Base-by-base conservation (phyloP, 1,284 basidiomycete genomes). In the Cronartium ribicola region DNA sequence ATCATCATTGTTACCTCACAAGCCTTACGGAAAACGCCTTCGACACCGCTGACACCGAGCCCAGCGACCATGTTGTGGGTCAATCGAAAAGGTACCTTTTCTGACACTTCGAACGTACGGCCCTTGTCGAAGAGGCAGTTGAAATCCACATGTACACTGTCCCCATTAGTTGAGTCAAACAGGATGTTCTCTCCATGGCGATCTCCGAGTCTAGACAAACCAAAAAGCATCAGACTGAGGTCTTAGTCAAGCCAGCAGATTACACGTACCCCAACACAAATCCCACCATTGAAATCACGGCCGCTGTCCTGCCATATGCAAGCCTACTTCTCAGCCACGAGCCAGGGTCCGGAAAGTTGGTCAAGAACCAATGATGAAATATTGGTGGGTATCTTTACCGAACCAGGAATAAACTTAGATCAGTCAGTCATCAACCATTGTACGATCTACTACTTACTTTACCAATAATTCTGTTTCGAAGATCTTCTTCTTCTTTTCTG, bases 261-360 rank as follows among this genome's bases (percentile, higher is more conserved):
- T 11, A 13, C 7, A 81, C 87, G 76, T 76, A 94, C 91, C 95
- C 96, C 8, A 99, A 84, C 44, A 99, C 95, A 78, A 92, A 96
- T 22, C 96, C 96, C 37, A 98, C 92, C 90, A 99, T 98, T 3
- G 92, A 96, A 90, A 98, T 98, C 65, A 98, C 96, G 0, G 96
- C 96, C 0, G 90, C 86, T 0, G 96, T 98, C 59, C 95, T 86
- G 14, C 88, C 89, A 80, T 95, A 99, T 2, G 88, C 86, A 76
- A 92, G 83, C 37, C 96, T 88, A 80, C 90, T 91, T 2, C 89
- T 87, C 40, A 98, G 85, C 96, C 96, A 99, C 0, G 91, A 90
- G 0, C 90, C 89, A 0, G 96, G 95, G 79, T 99, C 96, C 0
- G 96, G 94, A 83, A 98, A 99, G 0, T 90, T 94, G 79, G 92